A percentile compares a stretch with the other conserved stretches of the same genome.
These are phyloP conservation scores for Vicia villosa DNA, from an alignment of 306 rosid genomes.

Conservation along the genomic window DNA sequence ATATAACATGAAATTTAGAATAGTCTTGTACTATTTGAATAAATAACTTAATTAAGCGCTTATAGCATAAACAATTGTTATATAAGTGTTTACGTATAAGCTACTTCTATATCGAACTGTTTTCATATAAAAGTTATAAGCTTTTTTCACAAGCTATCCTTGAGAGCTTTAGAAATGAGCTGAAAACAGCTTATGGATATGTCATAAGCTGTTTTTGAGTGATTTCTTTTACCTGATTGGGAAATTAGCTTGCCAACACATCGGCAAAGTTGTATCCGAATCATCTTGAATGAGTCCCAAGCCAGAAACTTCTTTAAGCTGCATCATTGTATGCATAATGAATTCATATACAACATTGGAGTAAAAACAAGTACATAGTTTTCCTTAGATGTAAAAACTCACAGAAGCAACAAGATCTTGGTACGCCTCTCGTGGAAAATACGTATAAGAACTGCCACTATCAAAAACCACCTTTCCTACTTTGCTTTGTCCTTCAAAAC, in stretches of 20 bases:
- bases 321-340: constrained; percentile 37
- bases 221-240: constrained; percentile 52
- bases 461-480: constrained; percentile 62
- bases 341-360: constrained; percentile 16
- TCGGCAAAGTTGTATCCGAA: constrained; percentile 64
- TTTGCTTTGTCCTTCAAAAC: constrained; percentile 49
- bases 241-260: constrained; percentile 71
- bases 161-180: background rate
- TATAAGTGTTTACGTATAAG: background rate
- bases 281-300: constrained; percentile 55
- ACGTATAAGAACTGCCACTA: constrained; percentile 85
- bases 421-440: constrained; percentile 67
- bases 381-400: constrained; percentile 41
- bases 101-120: background rate
- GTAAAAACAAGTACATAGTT: constrained; percentile 8
- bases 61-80: background rate
- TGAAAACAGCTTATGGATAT: background rate
- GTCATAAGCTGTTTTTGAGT: background rate
- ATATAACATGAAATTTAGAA: constrained; percentile 31
- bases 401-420: constrained; percentile 65
- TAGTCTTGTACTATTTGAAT: background rate
- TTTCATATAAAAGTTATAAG: background rate
- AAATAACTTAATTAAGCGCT: background rate
- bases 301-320: constrained; percentile 68
- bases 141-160: background rate